Base-by-base conservation (phyloP, 2,329 filamentous ascomycete species). In the Cytospora piceae region DNA sequence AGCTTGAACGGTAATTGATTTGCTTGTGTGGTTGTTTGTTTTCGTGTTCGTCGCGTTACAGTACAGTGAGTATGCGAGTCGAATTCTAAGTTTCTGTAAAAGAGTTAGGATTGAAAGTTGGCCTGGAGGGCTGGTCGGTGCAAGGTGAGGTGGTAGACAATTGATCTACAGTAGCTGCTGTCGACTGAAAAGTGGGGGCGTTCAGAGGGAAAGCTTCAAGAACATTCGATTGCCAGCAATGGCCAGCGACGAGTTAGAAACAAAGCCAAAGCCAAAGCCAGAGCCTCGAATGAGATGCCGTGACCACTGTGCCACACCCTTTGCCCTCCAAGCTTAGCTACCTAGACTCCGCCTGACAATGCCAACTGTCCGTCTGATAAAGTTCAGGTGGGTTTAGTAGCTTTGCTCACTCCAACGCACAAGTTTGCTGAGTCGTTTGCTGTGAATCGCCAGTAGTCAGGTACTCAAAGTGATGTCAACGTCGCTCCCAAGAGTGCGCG, bases 151-250 rank as follows among this genome's bases (percentile, higher is more conserved):
- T 52, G 53, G 60, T 63, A 22, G 22, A 49, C n/a, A 49, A 49
- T 49, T 22, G 46, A 49, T 49, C 46, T 49, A 24, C 46, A 49
- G 46, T 24, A 46, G 53, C 57, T 51, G 42, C 39, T 51, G 61
- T 39, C 29, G 57, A 37, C 32, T 51, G 39, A 60, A 67, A 64
- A 67, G 66, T 62, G 62, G 62, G 61, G n/a, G 31, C 22, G 5
- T 24, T 17, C 29, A 22, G 53, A 57, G 61, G 53, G 27, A 56
- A 4, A 56, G 4, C 46, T 49, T 49, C 46, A 65, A 58, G 66
- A 65, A 67, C 63, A 65, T 67, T 67, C 66, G 66, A 67, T 59
- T 59, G 63, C 11, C 37, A 61, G 53, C 58, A 31, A 55, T 34
- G 27, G 63, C 11, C 37, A 61, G 53, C 58, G 24, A 56, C 42